Evolutionary conservation across 441 rosid genomes (phyloP), one percentile per base, ranked within the genome.

Genomic region (Arabidopsis hybrid): DNA sequence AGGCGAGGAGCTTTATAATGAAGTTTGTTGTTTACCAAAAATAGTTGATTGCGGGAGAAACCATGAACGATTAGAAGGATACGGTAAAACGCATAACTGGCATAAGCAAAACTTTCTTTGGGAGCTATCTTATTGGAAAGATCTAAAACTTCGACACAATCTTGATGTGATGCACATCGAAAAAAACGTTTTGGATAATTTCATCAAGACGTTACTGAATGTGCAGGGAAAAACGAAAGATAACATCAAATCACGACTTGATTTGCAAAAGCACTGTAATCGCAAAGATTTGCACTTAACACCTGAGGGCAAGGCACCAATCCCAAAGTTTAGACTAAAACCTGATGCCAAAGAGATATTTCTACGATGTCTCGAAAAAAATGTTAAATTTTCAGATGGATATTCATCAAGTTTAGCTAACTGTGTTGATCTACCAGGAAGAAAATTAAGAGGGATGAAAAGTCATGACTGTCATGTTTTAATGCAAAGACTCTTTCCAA

Each of bases 161-260:
- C 50, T 61, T 43, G 67, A 62, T 14, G 67, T 26, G 36, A 62
- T 62, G 52, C 67, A 62, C 12, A 62, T 29, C 11, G 52, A 62
- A 7, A 45, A 45, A n/a, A 46, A n/a, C 8, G 12, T 46, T 46
- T 6, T 46, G 8, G 50, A 46, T 46, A 46, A 46, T 42, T 11
- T 42, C 46, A 42, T 42, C 46, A 42, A 12, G 4, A 42, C 46
- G 12, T 42, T 42, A 42, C 46, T 42, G 14, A 42, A 42, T 42
- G 14, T 42, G 46, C n/a, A 42, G 46, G 46, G 46, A 4, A 12
- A 12, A 42, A 42, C 46, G 5, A 42, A 42, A 42, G 46, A 42
- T 42, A 42, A 42, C 46, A 42, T 42, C 46, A 42, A 42, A 42
- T 42, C 46, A 42, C 46, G 46, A 42, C 46, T 42, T 12, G 46